Conservation (phyloP, 2,329 filamentous ascomycete species). For the Colletotrichum coccodes region DNA sequence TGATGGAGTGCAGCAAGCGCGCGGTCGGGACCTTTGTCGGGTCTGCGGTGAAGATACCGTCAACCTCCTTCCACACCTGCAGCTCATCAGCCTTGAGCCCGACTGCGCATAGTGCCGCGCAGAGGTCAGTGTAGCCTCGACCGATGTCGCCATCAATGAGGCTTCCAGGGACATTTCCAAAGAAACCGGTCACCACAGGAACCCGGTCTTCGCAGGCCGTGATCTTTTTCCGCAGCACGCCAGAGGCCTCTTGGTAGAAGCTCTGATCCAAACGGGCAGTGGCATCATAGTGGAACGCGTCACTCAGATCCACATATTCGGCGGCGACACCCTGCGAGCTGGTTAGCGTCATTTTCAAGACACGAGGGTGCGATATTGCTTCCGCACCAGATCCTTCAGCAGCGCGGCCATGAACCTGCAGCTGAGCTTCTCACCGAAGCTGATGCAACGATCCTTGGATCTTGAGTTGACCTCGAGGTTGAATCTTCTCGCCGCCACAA, state of each 20-base stretch:
- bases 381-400: slow-evolving; percentile 74
- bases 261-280: slow-evolving; percentile 68
- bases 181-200: slow-evolving; percentile 91
- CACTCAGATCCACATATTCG: slow-evolving; percentile 89
- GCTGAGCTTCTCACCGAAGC: slow-evolving; percentile 95
- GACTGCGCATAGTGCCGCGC: slow-evolving; percentile 90
- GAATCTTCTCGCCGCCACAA: slow-evolving; percentile 71
- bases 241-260: slow-evolving; percentile 76
- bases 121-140: slow-evolving; percentile 95
- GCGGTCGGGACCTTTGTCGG: slow-evolving; percentile 94
- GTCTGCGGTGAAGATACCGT: slow-evolving; percentile 89
- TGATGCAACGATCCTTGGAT: slow-evolving; percentile 88
- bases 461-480: slow-evolving; percentile 81
- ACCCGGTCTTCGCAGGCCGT: slow-evolving; percentile 73
- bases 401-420: slow-evolving; percentile 91
- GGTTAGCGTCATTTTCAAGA: slow-evolving; percentile 39
- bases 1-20: slow-evolving; percentile 87
- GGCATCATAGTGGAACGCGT: slow-evolving; percentile 77
- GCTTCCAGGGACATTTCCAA: slow-evolving; percentile 91
- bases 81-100: slow-evolving; percentile 88
- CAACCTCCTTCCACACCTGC: slow-evolving; percentile 99
- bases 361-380: neutral
- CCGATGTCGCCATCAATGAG: slow-evolving; percentile 90
- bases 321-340: slow-evolving; percentile 75
- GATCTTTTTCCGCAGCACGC: slow-evolving; percentile 71